A percentile compares a stretch with the other conserved stretches of the same genome.
phyloP scores from a whole-genome alignment of 257 asterid genomes.

The Solanum commersonii region DNA sequence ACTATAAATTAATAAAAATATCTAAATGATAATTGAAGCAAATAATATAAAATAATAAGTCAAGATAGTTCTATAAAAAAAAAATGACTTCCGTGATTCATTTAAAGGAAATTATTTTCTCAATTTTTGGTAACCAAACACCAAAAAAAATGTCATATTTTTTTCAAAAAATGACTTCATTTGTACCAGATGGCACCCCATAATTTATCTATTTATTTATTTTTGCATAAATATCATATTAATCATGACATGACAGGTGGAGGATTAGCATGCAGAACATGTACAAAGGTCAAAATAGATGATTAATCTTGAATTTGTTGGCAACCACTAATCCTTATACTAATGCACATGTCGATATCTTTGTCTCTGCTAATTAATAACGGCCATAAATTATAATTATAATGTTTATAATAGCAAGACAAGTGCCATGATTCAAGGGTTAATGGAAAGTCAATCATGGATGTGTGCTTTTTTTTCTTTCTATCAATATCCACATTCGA shows the following conservation, averaged over 20 bases:
- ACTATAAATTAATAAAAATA: neutral
- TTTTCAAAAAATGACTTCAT: neutral
- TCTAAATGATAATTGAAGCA: neutral
- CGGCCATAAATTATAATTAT: neutral
- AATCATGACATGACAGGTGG: constrained; percentile 4
- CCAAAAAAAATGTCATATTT: neutral
- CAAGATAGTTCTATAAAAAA: neutral
- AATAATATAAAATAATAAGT: neutral
- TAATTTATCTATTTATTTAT: neutral
- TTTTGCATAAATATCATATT: neutral
- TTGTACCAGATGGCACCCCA: neutral
- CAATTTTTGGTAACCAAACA: neutral
- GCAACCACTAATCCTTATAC: neutral
- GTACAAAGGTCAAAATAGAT: neutral
- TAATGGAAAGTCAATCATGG: neutral
- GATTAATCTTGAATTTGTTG: neutral
- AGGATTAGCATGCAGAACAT: neutral
- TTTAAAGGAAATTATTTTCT: neutral
- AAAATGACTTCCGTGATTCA: neutral
- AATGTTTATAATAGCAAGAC: neutral
- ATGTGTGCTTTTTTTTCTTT: neutral
- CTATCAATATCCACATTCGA: accelerated
- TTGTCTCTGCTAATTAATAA: neutral
- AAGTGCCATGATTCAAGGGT: neutral
- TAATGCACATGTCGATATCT: neutral